Percentiles rank a stretch among this genome's conserved stretches.
Conservation (phyloP, 1,139 yeast genomes). For the Komagataea norvegica region DNA sequence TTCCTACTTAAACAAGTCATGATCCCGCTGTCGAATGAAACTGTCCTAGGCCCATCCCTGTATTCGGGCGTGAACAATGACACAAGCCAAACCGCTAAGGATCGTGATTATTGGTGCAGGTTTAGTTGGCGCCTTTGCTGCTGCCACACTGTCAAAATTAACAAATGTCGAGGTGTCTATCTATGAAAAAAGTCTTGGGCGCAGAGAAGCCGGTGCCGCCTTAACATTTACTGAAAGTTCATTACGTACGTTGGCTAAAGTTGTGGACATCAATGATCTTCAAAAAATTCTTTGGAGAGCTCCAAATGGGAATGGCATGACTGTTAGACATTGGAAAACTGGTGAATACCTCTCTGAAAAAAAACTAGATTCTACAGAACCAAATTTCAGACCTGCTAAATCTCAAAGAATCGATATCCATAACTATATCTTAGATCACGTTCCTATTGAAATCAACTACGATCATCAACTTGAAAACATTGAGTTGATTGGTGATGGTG, state of each 20-base stretch:
- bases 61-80: no score
- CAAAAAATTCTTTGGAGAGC: conserved; percentile 12
- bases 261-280: conserved; percentile 13
- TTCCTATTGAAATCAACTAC: conserved; percentile 9
- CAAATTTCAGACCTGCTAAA: conserved; percentile 10
- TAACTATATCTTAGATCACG: conserved; percentile 9
- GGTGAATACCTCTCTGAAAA: conserved; percentile 7
- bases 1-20: no score
- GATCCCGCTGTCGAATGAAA: no score
- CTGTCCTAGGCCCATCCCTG: no score
- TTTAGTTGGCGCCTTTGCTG: conserved; percentile 16
- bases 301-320: conserved; percentile 4
- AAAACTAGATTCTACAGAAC: not conserved
- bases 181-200: conserved; percentile 12
- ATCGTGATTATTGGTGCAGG: conserved; percentile 16
- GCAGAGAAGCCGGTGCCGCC: conserved; percentile 17
- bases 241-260: conserved; percentile 6
- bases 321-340: conserved; percentile 15
- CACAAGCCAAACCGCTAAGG: conserved; percentile 8
- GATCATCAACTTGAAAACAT: conserved; percentile 4
- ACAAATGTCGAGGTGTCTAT: conserved; percentile 13
- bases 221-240: conserved; percentile 13
- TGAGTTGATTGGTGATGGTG: conserved; percentile 7
- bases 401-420: conserved; percentile 13
- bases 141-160: conserved; percentile 11